phyloP scores from a whole-genome alignment of 2,329 filamentous ascomycete genomes.

The Penicillium sp. region DNA sequence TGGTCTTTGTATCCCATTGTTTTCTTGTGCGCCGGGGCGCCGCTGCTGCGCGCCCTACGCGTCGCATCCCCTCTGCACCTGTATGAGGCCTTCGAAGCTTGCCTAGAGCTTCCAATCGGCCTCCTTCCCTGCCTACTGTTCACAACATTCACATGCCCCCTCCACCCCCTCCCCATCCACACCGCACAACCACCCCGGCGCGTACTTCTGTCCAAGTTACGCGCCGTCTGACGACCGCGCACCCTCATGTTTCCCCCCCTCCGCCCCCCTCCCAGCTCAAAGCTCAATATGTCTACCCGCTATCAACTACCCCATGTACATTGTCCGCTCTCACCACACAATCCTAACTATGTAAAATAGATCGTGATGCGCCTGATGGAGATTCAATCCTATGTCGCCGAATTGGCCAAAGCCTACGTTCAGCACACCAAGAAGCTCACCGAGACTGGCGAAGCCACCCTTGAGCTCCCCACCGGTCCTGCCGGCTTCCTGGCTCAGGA shows the following conservation, averaged over 20 bases:
- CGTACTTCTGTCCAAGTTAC: background rate
- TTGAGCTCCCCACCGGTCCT: constrained; percentile 52
- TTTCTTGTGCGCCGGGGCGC: constrained; percentile 8
- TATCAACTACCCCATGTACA: constrained; percentile 3
- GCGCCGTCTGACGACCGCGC: background rate
- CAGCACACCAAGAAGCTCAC: constrained; percentile 85
- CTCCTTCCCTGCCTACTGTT: background rate
- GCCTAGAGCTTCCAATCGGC: background rate
- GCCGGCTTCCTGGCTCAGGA: constrained; percentile 42
- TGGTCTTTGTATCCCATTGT: constrained; percentile 6
- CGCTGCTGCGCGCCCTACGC: constrained; percentile 17
- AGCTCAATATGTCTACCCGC: background rate
- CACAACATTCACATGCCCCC: background rate
- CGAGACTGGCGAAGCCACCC: constrained; percentile 57
- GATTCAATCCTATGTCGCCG: constrained; percentile 76
- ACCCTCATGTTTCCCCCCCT: background rate
- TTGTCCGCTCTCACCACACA: background rate
- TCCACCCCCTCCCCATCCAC: background rate
- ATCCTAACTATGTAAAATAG: constrained; percentile 49
- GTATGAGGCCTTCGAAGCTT: constrained; percentile 7
- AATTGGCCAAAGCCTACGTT: constrained; percentile 80
- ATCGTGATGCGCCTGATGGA: constrained; percentile 76
- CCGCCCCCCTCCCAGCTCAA: background rate
- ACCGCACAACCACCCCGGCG: background rate
- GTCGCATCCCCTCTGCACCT: constrained; percentile 17